These are phyloP conservation scores for Hanseniaspora osmophila DNA, from an alignment of 805 yeast species.

Conservation along the genomic window DNA sequence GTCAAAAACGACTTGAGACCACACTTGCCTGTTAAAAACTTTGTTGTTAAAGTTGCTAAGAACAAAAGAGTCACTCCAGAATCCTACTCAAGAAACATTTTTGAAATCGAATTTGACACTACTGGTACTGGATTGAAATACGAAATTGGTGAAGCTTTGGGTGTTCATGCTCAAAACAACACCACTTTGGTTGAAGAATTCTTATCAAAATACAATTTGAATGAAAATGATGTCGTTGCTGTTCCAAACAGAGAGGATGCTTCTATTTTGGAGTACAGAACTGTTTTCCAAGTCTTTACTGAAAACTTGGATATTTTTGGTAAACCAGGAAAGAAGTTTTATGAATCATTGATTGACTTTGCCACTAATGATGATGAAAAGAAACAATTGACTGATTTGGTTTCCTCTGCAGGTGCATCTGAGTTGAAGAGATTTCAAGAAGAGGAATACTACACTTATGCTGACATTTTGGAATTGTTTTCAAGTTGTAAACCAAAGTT, in stretches of 20 bases:
- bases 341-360: conserved; percentile 62
- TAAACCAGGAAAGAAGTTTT: conserved; percentile 89
- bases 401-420: conserved; percentile 69
- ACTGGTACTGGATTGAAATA: conserved; percentile 82
- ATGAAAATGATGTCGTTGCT: conserved; percentile 47
- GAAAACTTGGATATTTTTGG: conserved; percentile 84
- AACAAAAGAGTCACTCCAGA: conserved; percentile 82
- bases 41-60: conserved; percentile 77
- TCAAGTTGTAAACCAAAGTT: conserved; percentile 68
- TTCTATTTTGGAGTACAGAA: conserved; percentile 49
- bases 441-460: conserved; percentile 65
- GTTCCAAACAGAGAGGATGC: conserved; percentile 56
- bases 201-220: conserved; percentile 54
- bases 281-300: conserved; percentile 64
- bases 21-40: conserved; percentile 74
- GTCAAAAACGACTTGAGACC: conserved; percentile 60
- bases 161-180: conserved; percentile 83
- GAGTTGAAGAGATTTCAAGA: conserved; percentile 77
- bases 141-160: conserved; percentile 92
- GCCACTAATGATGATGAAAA: conserved; percentile 60
- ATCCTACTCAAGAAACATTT: conserved; percentile 85
- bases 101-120: conserved; percentile 90
- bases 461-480: conserved; percentile 69
- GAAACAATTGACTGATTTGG: conserved; percentile 45
- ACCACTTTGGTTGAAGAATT: conserved; percentile 51